phyloP scores from a whole-genome alignment of 345 rosid genomes.

The Moricandia moricandioides region DNA sequence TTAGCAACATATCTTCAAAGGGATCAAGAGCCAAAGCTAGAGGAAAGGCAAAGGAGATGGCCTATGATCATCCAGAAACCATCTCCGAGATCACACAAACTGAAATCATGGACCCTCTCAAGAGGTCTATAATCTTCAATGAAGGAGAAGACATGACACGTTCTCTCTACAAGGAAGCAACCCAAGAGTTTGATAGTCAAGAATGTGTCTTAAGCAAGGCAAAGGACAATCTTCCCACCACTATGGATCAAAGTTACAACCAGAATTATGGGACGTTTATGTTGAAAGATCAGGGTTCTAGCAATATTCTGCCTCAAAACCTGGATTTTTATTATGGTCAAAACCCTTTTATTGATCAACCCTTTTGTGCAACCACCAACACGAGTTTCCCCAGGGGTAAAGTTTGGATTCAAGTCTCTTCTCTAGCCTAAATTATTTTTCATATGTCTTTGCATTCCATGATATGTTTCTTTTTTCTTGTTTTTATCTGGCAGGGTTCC shows the following conservation, averaged over 20 bases:
- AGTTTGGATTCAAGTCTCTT: not conserved
- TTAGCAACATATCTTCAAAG: slow-evolving; percentile 26
- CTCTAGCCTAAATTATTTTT: not conserved
- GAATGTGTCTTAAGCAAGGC: slow-evolving; percentile 35
- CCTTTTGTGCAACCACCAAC: slow-evolving; percentile 39
- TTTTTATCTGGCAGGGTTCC: slow-evolving; percentile 46
- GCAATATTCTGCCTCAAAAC: slow-evolving; percentile 44
- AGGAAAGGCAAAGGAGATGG: slow-evolving; percentile 58
- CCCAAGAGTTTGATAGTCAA: slow-evolving; percentile 20
- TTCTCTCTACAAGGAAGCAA: slow-evolving; percentile 24
- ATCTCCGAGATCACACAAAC: slow-evolving; percentile 34
- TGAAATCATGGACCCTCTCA: slow-evolving; percentile 29
- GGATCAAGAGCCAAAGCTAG: slow-evolving; percentile 54
- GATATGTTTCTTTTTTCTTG: slow-evolving; percentile 15
- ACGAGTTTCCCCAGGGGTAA: slow-evolving; percentile 45
- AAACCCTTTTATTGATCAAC: slow-evolving; percentile 41
- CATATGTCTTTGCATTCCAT: not conserved
- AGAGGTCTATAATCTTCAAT: slow-evolving; percentile 29
- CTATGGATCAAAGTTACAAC: slow-evolving; percentile 25
- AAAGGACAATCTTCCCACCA: slow-evolving; percentile 33
- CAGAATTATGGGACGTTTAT: slow-evolving; percentile 37
- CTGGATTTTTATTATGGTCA: slow-evolving; percentile 44
- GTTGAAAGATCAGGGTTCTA: slow-evolving; percentile 37
- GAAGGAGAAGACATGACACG: slow-evolving; percentile 25
- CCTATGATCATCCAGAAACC: slow-evolving; percentile 29